A percentile compares a stretch with the other conserved stretches of the same genome.
Conservation (phyloP, 2,329 filamentous ascomycete genomes). For the Aureobasidium sp. region DNA sequence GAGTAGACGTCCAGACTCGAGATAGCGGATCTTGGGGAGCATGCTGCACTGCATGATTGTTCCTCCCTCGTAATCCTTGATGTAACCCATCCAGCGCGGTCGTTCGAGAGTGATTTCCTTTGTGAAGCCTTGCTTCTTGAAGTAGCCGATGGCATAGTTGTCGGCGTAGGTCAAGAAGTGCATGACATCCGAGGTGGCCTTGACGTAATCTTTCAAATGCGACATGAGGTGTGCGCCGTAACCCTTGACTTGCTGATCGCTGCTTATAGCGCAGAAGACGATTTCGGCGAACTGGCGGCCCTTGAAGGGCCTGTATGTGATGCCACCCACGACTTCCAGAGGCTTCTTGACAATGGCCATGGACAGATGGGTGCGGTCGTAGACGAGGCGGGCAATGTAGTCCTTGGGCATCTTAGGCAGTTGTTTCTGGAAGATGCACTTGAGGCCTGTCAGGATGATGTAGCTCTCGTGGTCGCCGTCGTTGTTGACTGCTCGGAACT, state of each 20-base stretch:
- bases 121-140: conserved; percentile 99
- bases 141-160: conserved; percentile 99
- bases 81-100: conserved; percentile 98
- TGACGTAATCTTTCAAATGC: conserved; percentile 98
- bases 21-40: conserved; percentile 94
- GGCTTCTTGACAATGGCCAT: conserved; percentile 96
- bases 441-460: conserved; percentile 95
- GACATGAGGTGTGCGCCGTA: conserved; percentile 99
- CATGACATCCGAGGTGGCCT: conserved; percentile 96
- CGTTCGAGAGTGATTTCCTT: conserved; percentile 97
- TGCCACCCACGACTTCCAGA: conserved; percentile 69
- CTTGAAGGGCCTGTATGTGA: conserved; percentile 96
- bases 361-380: conserved; percentile 95
- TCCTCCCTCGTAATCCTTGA: conserved; percentile 99
- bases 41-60: conserved; percentile 99
- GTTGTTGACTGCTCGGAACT: conserved; percentile 98
- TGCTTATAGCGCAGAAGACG: conserved; percentile 98
- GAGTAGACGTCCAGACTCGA: conserved; percentile 93
- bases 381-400: conserved; percentile 97
- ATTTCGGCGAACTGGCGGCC: conserved; percentile 96
- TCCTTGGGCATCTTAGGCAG: conserved; percentile 99
- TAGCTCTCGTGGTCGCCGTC: conserved; percentile 88
- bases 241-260: conserved; percentile 98
- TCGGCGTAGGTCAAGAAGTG: conserved; percentile 99
- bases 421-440: conserved; percentile 99